A percentile compares a stretch with the other conserved stretches of the same genome.
phyloP scores from a whole-genome alignment of 208 protist species.

The Entamoeba dispar region DNA sequence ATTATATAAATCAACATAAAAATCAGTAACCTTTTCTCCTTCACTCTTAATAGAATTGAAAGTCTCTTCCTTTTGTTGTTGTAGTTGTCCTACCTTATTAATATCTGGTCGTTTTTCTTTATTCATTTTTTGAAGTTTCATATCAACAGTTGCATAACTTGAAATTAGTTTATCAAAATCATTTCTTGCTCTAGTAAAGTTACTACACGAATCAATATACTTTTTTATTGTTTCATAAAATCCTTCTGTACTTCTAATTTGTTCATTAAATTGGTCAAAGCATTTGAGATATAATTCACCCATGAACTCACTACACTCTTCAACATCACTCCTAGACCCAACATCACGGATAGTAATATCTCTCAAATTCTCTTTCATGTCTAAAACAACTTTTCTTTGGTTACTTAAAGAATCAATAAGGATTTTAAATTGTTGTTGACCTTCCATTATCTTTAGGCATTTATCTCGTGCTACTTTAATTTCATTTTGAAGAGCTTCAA shows the following conservation, averaged over 20 bases:
- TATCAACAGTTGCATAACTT: neutral
- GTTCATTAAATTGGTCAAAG: neutral
- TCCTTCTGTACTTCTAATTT: neutral
- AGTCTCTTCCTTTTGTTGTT: neutral
- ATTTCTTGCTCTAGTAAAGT: neutral
- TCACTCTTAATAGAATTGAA: neutral
- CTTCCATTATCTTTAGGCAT: neutral
- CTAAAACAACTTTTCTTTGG: neutral
- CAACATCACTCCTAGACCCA: neutral
- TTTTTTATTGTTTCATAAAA: neutral
- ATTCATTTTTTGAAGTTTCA: neutral
- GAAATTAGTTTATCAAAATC: neutral
- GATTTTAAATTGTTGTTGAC: neutral
- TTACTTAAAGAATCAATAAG: neutral
- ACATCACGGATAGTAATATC: neutral
- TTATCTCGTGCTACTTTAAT: neutral
- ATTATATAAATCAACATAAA: neutral
- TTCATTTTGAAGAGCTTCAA: neutral
- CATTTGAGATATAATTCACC: neutral
- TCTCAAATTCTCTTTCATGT: neutral
- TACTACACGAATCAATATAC: neutral
- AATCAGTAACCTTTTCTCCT: neutral
- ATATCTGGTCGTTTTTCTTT: neutral
- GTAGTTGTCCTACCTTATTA: neutral
- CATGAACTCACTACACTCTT: neutral